These are phyloP conservation scores for Psilocybe tampanensis DNA, from an alignment of 768 basidiomycete genomes.

Conservation along the genomic window DNA sequence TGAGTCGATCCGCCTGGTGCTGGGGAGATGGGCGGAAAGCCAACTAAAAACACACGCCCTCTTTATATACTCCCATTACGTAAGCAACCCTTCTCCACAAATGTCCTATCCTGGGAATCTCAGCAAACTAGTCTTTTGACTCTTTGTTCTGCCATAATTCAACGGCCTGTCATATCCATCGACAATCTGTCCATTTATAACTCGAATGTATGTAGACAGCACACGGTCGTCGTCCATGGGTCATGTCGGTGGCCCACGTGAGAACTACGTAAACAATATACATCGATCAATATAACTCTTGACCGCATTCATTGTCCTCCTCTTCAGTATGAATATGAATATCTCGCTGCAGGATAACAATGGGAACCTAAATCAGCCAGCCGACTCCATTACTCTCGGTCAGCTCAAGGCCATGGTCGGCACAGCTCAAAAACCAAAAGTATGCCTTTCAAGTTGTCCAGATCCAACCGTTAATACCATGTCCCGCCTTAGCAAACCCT, in stretches of 20 bases:
- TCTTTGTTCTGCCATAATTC: neutral
- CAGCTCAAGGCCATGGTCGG: constrained; percentile 77
- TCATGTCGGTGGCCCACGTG: neutral
- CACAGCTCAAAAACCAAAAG: constrained; percentile 76
- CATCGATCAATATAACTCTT: neutral
- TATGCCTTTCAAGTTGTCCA: constrained; percentile 27
- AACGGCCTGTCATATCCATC: neutral
- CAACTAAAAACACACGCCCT: constrained; percentile 17
- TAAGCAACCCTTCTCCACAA: constrained; percentile 25
- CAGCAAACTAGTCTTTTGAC: neutral
- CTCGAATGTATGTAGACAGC: neutral
- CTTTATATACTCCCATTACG: constrained; percentile 33
- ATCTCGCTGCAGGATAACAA: constrained; percentile 20
- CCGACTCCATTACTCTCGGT: constrained; percentile 74
- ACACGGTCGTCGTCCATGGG: neutral
- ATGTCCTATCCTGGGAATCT: neutral
- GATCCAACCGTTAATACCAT: neutral
- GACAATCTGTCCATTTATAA: neutral
- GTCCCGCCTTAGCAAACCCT: constrained; percentile 63
- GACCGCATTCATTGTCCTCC: no score
- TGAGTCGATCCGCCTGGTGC: constrained; percentile 53
- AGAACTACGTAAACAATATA: neutral
- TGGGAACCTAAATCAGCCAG: constrained; percentile 16
- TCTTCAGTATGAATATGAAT: no score
- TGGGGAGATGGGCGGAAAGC: constrained; percentile 34